These are phyloP conservation scores for Globisporangium viniferum DNA, from an alignment of 352 stramenopile genomes.

Conservation along the genomic window DNA sequence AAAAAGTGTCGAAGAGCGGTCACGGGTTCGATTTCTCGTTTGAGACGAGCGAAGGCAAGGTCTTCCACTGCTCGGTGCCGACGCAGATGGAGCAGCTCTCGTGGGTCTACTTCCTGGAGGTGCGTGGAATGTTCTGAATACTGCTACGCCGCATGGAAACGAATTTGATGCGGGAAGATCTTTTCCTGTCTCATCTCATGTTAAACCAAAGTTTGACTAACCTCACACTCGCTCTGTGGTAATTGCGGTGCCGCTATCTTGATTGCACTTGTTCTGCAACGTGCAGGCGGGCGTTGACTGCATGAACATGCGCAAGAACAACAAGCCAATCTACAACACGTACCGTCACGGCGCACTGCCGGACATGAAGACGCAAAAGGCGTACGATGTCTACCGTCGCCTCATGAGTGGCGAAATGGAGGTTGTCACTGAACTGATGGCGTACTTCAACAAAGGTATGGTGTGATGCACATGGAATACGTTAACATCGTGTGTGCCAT, in stretches of 20 bases:
- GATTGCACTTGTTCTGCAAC: neutral
- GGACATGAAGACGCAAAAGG: conserved; percentile 74
- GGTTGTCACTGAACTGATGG: conserved; percentile 59
- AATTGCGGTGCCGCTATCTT: conserved; percentile 1
- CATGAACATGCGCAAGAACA: conserved; percentile 82
- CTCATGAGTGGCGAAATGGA: conserved; percentile 54
- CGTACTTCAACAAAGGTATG: conserved; percentile 85
- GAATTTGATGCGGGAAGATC: neutral
- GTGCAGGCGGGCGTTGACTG: conserved; percentile 62
- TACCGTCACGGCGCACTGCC: conserved; percentile 67
- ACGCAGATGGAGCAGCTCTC: conserved; percentile 79
- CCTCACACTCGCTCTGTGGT: neutral
- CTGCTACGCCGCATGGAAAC: neutral
- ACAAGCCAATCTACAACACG: conserved; percentile 77
- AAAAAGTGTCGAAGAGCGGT: conserved; percentile 75
- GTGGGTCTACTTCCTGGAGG: conserved; percentile 86
- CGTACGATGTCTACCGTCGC: conserved; percentile 74
- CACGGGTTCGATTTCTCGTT: conserved; percentile 86
- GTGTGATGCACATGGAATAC: neutral
- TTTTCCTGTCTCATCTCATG: conserved; percentile 2
- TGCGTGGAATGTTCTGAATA: conserved; percentile 16
- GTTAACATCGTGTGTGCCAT: too few relatives aligned
- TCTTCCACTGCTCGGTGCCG: conserved; percentile 77
- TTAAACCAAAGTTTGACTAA: neutral
- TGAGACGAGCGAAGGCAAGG: conserved; percentile 80